phyloP scores from a whole-genome alignment of 2,329 filamentous ascomycete genomes.

The Diaporthe sp. region DNA sequence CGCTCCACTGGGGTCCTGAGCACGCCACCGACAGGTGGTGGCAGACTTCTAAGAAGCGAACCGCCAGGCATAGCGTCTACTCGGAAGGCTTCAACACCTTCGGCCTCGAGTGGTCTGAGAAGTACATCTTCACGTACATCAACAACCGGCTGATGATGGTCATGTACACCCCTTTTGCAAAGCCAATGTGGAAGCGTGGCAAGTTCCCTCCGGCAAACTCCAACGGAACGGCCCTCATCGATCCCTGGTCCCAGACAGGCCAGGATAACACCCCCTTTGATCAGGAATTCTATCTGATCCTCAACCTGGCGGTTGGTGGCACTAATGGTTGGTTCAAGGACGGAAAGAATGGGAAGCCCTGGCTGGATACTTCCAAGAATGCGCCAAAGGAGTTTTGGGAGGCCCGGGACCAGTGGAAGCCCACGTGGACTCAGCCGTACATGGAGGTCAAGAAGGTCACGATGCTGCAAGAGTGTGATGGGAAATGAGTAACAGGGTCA shows the following conservation, averaged over 20 bases:
- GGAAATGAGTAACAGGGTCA: constrained; percentile 62
- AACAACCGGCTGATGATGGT: constrained; percentile 85
- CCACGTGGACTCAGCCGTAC: constrained; percentile 78
- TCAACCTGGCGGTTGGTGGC: constrained; percentile 82
- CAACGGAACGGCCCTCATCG: constrained; percentile 75
- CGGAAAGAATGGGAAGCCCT: constrained; percentile 79
- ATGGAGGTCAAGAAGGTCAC: constrained; percentile 79
- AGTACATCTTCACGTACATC: constrained; percentile 90
- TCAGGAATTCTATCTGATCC: constrained; percentile 80
- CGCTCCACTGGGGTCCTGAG: constrained; percentile 87
- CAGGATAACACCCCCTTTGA: constrained; percentile 80
- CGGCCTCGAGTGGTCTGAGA: constrained; percentile 88
- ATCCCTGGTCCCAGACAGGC: constrained; percentile 76
- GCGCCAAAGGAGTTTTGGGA: constrained; percentile 85
- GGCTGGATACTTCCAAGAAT: constrained; percentile 77
- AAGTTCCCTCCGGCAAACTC: constrained; percentile 73
- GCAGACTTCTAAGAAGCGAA: constrained; percentile 84
- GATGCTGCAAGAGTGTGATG: constrained; percentile 79
- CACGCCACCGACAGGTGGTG: constrained; percentile 82
- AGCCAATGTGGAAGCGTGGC: constrained; percentile 77
- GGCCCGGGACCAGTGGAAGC: constrained; percentile 73
- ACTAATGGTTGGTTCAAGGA: constrained; percentile 90
- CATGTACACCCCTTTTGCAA: constrained; percentile 81
- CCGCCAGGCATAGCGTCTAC: constrained; percentile 82
- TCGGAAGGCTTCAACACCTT: constrained; percentile 79